Evolutionary conservation across 2,329 filamentous ascomycete genomes (phyloP).

Genomic region (Paecilomyces fulvus): DNA sequence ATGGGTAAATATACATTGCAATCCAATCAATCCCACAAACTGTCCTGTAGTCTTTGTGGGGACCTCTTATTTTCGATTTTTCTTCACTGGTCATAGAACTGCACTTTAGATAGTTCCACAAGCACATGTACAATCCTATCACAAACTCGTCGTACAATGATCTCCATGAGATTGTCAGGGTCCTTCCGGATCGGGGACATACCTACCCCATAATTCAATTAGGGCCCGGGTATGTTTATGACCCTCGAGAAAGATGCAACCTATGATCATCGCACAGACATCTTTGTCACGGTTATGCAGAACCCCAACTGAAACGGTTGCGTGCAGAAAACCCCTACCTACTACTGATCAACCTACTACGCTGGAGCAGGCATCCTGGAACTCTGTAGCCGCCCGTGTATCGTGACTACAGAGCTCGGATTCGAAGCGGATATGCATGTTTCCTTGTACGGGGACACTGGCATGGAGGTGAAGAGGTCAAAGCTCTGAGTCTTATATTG

Average conservation of each 20-base stretch:
- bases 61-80: no score
- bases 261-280: background rate
- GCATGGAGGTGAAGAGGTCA: background rate
- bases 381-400: background rate
- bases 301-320: background rate
- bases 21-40: no score
- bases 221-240: background rate
- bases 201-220: background rate
- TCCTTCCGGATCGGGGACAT: background rate
- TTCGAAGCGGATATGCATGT: background rate
- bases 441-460: background rate
- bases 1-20: no score
- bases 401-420: background rate
- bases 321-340: background rate
- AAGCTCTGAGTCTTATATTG: background rate
- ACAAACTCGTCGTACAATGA: no score
- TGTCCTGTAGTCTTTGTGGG: no score
- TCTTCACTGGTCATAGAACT: no score
- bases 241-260: background rate
- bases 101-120: no score
- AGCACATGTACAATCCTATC: no score
- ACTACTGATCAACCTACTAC: background rate
- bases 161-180: no score
- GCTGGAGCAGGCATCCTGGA: background rate
- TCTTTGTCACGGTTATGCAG: background rate